These are phyloP conservation scores for Martiniozyma abietophila DNA, from an alignment of 805 yeast species.

Conservation along the genomic window DNA sequence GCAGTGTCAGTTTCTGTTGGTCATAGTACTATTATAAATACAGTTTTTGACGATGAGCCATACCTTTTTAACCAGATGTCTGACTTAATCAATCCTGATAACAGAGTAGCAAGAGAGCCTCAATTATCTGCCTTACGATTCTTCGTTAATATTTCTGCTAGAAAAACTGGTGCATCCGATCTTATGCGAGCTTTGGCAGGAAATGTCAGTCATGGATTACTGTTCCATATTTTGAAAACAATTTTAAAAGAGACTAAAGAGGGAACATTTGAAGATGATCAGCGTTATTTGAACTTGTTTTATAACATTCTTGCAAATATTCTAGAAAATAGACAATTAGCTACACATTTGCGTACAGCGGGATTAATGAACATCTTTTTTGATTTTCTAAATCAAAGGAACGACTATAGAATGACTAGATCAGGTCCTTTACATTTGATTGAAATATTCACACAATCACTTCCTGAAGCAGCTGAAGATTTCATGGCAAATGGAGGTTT, in stretches of 20 bases:
- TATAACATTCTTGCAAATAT: slow-evolving; percentile 58
- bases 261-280: slow-evolving; percentile 20
- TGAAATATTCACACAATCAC: slow-evolving; percentile 34
- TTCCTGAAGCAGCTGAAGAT: slow-evolving; percentile 44
- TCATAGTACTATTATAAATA: slow-evolving; percentile 51
- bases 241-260: slow-evolving; percentile 43
- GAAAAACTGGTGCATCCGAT: slow-evolving; percentile 66
- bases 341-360: slow-evolving; percentile 56
- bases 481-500: slow-evolving; percentile 67
- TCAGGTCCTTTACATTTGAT: slow-evolving; percentile 57
- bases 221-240: slow-evolving; percentile 62
- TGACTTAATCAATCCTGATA: slow-evolving; percentile 64
- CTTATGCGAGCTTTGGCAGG: slow-evolving; percentile 73
- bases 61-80: slow-evolving; percentile 58
- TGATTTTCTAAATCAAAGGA: slow-evolving; percentile 46
- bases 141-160: slow-evolving; percentile 58
- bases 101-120: slow-evolving; percentile 40
- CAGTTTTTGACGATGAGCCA: slow-evolving; percentile 65
- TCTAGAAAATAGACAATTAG: slow-evolving; percentile 45
- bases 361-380: slow-evolving; percentile 63
- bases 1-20: slow-evolving; percentile 48
- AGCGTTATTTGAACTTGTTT: slow-evolving; percentile 28
- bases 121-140: slow-evolving; percentile 56
- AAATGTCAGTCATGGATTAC: slow-evolving; percentile 74
- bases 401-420: slow-evolving; percentile 45